phyloP scores from a whole-genome alignment of 2,329 filamentous ascomycete species.

The Pezicula neosporulosa region DNA sequence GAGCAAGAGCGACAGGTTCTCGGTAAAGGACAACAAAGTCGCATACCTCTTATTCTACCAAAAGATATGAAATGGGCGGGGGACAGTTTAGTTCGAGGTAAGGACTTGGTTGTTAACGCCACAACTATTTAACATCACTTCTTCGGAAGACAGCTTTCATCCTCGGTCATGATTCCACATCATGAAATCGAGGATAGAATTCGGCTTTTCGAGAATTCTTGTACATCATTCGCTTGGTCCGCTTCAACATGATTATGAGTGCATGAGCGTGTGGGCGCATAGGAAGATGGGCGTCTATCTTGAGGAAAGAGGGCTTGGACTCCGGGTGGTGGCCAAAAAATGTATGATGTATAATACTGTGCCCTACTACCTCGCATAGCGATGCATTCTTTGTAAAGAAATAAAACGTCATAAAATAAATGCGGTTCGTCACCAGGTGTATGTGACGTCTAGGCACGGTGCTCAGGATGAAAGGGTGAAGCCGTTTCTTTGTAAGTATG shows the following conservation, averaged over 20 bases:
- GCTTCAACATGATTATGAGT: constrained; percentile 8
- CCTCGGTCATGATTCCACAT: not conserved
- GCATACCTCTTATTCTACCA: constrained; percentile 97
- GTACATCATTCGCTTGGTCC: constrained; percentile 13
- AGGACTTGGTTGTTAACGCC: not conserved
- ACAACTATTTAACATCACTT: not conserved
- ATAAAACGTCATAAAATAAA: constrained; percentile 7
- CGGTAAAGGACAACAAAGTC: constrained; percentile 88
- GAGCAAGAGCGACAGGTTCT: constrained; percentile 53
- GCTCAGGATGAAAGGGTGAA: too few relatives aligned
- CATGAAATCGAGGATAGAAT: not conserved
- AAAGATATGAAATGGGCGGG: constrained; percentile 26
- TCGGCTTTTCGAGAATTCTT: constrained; percentile 2
- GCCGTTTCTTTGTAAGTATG: too few relatives aligned
- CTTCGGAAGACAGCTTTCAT: not conserved
- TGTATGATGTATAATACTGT: constrained; percentile 19
- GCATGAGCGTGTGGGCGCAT: constrained; percentile 16
- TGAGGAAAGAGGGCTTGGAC: constrained; percentile 6
- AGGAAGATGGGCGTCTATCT: constrained; percentile 11
- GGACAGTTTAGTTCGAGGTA: not conserved
- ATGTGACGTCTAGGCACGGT: too few relatives aligned
- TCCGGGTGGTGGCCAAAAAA: constrained; percentile 7
- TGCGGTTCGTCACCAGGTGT: too few relatives aligned
- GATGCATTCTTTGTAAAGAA: constrained; percentile 9
- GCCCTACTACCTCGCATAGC: constrained; percentile 10